Base-by-base conservation (phyloP, 176 grass and related monocot genomes). In the Oryza australiensis region DNA sequence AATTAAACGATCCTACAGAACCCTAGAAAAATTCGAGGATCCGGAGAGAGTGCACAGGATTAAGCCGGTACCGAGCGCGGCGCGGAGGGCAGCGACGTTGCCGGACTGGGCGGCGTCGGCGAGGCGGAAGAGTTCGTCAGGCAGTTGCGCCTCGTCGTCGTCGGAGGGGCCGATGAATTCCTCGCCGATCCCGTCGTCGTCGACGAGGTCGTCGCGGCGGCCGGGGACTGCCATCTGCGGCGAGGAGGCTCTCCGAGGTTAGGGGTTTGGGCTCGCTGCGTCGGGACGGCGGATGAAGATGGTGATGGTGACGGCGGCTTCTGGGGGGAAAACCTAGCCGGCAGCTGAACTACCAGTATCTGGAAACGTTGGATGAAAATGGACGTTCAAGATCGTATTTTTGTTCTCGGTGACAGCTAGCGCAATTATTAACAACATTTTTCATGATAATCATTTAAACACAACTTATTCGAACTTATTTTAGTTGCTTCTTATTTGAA, bases 41-140 rank as follows among this genome's bases (percentile, higher is more conserved):
- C 18, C 32, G 42, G 73, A 59, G 5, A 32, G 43, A 15, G n/a
- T 3, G 22, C 0, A 2, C 0, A 9, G 18, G 26, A 63, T 68
- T 45, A 62, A 69, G 29, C 10, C 28, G 34, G 35, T 93, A 98
- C 92, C 90, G 14, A 98, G 90, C 13, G 90, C 96, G 28, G 35
- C 37, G 16, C 80, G 82, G 22, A 98, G 93, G 82, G 90, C 91
- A 24, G 68, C 49, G 63, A 72, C 76, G 33, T 98, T 78, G 59
- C 96, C 96, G 22, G 76, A 76, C 87, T 95, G 90, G 43, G 92
- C 91, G 79, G 93, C 91, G 73, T 83, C 89, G 72, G 89, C 80
- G 82, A 98, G 93, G 18, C 89, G 74, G 38, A 87, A 89, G 87
- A 98, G 96, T 65, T 98, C 87, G 68, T 82, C 70, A 29, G 95